Conservation (phyloP, 139 green algal genomes). For the Volvox reticuliferus region DNA sequence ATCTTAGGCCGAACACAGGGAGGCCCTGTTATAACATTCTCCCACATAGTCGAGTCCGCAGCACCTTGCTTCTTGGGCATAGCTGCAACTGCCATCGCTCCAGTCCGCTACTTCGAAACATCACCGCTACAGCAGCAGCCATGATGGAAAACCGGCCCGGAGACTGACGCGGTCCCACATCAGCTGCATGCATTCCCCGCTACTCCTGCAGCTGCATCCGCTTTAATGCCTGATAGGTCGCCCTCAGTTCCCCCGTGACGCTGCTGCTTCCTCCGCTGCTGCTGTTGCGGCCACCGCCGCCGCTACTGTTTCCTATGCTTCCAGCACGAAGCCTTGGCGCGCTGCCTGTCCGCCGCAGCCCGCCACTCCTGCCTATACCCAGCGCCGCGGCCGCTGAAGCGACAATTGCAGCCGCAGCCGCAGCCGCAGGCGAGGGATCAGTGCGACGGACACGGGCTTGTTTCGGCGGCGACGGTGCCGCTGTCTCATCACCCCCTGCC, state of each 20-base stretch:
- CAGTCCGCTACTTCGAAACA: no score
- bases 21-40: no score
- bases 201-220: neutral
- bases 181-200: neutral
- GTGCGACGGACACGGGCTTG: no score
- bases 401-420: no score
- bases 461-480: neutral
- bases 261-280: neutral
- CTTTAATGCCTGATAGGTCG: slow-evolving; percentile 11
- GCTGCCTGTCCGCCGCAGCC: neutral
- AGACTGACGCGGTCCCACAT: no score
- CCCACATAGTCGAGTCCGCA: no score
- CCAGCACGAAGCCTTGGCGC: neutral
- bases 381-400: no score
- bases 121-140: no score
- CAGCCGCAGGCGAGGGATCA: neutral
- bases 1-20: no score
- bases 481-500: neutral
- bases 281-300: neutral
- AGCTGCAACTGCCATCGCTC: no score
- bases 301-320: neutral
- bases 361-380: neutral
- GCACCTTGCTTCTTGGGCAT: no score
- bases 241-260: neutral
- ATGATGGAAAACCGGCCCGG: no score